A percentile compares a stretch with the other conserved stretches of the same genome.
These are phyloP conservation scores for Blastobotrys peoriensis DNA, from an alignment of 805 yeast species.

Conservation along the genomic window DNA sequence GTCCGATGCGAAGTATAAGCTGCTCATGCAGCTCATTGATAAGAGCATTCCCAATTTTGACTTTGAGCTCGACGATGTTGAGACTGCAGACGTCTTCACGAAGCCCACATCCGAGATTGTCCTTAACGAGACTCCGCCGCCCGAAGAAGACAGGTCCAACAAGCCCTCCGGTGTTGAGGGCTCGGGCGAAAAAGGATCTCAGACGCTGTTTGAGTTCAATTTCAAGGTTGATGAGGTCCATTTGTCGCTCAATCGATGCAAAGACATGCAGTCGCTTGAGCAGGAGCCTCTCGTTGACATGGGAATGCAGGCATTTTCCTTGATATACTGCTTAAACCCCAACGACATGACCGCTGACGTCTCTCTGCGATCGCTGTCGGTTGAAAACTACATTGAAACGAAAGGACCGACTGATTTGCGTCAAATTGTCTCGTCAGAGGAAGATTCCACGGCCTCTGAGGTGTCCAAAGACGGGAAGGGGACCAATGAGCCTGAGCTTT, in stretches of 20 bases:
- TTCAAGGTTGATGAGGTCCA: conserved; percentile 62
- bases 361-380: conserved; percentile 53
- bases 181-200: background rate
- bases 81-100: background rate
- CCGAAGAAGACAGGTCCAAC: background rate
- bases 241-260: conserved; percentile 61
- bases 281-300: conserved; percentile 69
- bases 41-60: conserved; percentile 54
- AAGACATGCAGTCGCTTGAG: conserved; percentile 50
- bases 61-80: conserved; percentile 27
- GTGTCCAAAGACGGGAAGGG: background rate
- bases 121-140: background rate
- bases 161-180: background rate
- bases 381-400: conserved; percentile 70
- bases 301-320: conserved; percentile 55
- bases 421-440: conserved; percentile 56
- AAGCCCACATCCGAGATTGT: background rate
- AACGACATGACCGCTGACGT: conserved; percentile 62
- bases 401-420: conserved; percentile 58
- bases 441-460: conserved; percentile 13
- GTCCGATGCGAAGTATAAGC: conserved; percentile 86
- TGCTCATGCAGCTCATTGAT: conserved; percentile 72
- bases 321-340: conserved; percentile 55
- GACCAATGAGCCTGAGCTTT: conserved; percentile 38
- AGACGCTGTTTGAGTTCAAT: conserved; percentile 59